phyloP scores from a whole-genome alignment of 108 stramenopile species.

The Nannochloropsis gaditana region DNA sequence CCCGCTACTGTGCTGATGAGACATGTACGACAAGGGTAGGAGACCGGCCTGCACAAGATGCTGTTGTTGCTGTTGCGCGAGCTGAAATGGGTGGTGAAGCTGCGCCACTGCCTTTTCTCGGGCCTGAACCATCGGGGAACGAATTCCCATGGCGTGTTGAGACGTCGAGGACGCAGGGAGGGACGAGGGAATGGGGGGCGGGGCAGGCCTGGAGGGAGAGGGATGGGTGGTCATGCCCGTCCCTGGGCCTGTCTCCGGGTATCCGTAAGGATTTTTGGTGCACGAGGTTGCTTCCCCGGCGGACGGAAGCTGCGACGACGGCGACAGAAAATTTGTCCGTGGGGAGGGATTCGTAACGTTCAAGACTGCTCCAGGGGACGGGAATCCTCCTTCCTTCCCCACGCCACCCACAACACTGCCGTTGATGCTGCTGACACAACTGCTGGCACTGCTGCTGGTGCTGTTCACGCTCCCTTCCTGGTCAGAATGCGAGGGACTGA shows the following conservation, averaged over 20 bases:
- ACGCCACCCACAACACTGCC: neutral
- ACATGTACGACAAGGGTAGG: constrained; percentile 1
- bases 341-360: neutral
- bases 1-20: neutral
- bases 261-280: neutral
- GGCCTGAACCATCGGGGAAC: constrained; percentile 8
- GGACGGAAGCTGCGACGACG: neutral
- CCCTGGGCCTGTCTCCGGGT: neutral
- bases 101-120: constrained; percentile 19
- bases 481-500: constrained; percentile 1
- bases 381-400: neutral
- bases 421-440: neutral
- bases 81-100: neutral
- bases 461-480: neutral
- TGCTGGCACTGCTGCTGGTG: neutral
- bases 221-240: neutral
- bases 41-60: neutral
- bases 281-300: neutral
- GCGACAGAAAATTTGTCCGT: neutral
- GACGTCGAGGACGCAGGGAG: neutral
- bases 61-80: neutral
- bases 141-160: neutral
- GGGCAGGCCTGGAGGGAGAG: neutral
- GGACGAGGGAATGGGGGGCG: neutral
- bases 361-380: neutral